Percentiles rank a stretch among this genome's conserved stretches.
Conservation (phyloP, 1,139 yeast species). For the Geotrichum fermentans region DNA sequence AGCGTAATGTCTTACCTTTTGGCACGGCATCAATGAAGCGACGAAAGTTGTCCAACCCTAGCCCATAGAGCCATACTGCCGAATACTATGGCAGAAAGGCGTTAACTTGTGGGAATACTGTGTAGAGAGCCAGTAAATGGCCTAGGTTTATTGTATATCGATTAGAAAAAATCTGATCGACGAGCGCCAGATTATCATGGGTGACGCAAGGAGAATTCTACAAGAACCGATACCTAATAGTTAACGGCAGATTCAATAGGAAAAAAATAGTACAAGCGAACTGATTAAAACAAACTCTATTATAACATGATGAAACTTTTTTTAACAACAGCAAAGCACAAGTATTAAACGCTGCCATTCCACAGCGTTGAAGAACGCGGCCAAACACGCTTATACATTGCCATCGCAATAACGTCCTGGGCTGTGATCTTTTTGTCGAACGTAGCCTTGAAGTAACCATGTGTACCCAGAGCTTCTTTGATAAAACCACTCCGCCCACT, state of each 20-base stretch:
- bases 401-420: slow-evolving; percentile 92
- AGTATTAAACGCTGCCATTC: slow-evolving; percentile 15
- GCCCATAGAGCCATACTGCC: not conserved
- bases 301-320: not conserved
- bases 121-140: no score
- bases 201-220: no score
- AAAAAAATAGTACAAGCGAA: no score
- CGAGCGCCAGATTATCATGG: no score
- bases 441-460: slow-evolving; percentile 94
- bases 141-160: no score
- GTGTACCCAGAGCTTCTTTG: slow-evolving; percentile 94
- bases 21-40: slow-evolving; percentile 2
- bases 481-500: slow-evolving; percentile 90
- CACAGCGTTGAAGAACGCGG: slow-evolving; percentile 43
- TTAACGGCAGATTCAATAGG: no score
- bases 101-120: no score
- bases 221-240: no score
- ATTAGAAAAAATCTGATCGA: no score
- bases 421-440: slow-evolving; percentile 88
- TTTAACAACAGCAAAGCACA: not conserved
- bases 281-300: no score
- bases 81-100: no score
- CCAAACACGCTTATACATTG: slow-evolving; percentile 90
- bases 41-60: not conserved
- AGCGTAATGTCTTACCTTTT: no score